phyloP scores from a whole-genome alignment of 495 filamentous ascomycete species.

The Hyaloscypha hepaticicola region DNA sequence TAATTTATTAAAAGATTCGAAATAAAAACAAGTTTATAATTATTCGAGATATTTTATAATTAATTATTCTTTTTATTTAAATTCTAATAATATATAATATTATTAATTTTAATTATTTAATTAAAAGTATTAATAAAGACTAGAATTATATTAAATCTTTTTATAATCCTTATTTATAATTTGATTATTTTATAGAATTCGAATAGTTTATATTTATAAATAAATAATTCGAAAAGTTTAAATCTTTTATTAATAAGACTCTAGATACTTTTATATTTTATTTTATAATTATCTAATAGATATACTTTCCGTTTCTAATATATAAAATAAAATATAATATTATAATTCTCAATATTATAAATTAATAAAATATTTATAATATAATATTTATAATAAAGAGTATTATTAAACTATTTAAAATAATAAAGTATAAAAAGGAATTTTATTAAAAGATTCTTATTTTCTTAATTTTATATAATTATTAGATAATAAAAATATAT shows the following conservation, averaged over 20 bases:
- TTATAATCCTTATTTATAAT: background rate
- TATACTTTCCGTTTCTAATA: conserved; percentile 44
- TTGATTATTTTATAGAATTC: background rate
- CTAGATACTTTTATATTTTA: conserved; percentile 10
- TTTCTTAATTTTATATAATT: conserved; percentile 18
- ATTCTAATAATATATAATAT: no score
- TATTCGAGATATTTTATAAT: conserved; percentile 37
- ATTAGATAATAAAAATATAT: conserved; percentile 36
- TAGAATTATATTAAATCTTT: background rate
- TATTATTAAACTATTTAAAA: no score
- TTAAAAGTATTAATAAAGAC: no score
- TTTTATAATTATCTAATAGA: conserved; percentile 41
- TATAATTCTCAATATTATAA: conserved; percentile 33
- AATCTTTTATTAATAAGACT: conserved; percentile 37
- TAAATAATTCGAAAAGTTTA: conserved; percentile 40
- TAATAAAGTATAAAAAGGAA: no score
- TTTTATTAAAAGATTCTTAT: no score
- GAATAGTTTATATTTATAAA: conserved; percentile 33
- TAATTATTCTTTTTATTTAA: no score
- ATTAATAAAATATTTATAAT: conserved; percentile 42
- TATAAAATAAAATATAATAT: conserved; percentile 38
- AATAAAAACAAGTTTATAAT: conserved; percentile 27
- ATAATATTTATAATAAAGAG: conserved; percentile 44
- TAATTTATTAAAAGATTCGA: conserved; percentile 12
- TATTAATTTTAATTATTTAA: no score